Evolutionary conservation across 148 eudicot species (phyloP), one percentile per base, ranked within the genome.

Genomic region (Camellia granthamiana): DNA sequence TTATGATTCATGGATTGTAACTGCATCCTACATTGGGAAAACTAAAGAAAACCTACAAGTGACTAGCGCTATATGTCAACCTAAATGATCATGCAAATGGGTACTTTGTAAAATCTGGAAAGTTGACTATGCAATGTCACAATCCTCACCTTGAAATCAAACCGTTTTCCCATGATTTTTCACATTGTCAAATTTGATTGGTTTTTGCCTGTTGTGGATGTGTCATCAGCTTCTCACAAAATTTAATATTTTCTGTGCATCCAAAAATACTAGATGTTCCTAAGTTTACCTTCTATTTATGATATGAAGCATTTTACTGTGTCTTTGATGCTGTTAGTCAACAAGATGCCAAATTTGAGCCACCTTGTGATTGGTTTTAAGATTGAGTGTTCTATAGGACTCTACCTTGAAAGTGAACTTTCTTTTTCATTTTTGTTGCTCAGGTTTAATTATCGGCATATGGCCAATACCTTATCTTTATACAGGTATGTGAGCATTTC

Each of bases 401-500:
- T 15, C 11, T 12, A 23, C 49, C 15, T 6, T 66, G 11, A 12
- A 63, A 38, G 46, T 62, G 54, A 59, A 52, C 79, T 11, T 30
- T 10, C 52, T 38, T 12, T 42, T 79, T 80, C 47, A 30, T 82
- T 81, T 74, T 42, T 78, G 76, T 21, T 77, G 73, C 83, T 51
- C 87, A 95, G 99, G 99, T 95, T 95, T 82, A 95, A 95, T 81
- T 95, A 95, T 87, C 88, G 99, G 11, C 99, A 95, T 85, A 95
- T 95, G 99, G 99, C 99, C 72, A 95, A 95, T 83, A 95, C 99
- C 61, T 80, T 93, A 77, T 95, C 99, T 49, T 82, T 95, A 70
- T 95, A 95, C 83, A 93, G 98, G 98, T 93, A 83, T 85, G 68
- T 18, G 38, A 12, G 42, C 59, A 58, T 38, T 67, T 70, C 5